Base-by-base conservation (phyloP, 805 yeast genomes). In the Saturnispora serradocipensis region DNA sequence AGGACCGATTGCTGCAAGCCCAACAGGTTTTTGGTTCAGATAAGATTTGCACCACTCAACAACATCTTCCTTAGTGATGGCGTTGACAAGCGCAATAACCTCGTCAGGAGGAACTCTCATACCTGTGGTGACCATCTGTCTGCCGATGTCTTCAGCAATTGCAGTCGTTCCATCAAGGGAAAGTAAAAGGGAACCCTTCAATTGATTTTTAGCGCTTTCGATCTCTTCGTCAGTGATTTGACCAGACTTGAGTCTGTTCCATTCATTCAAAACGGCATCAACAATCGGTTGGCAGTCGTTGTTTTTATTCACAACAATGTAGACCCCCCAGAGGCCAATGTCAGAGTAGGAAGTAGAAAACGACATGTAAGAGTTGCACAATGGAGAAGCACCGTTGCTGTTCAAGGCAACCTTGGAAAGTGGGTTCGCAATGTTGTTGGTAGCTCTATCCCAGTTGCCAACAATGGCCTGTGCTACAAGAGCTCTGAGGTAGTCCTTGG, bases 321-420 rank as follows among this genome's bases (percentile, higher is more conserved):
- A 93, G 60, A 91, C 84, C 35, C 99, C 99, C 97, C 97, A 91
- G 50, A 93, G 72, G 8, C 99, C 99, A 11, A 97, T 86, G 70
- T 93, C 99, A 10, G 97, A 90, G 69, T 93, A 93, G 1, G 96
- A 87, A 2, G 99, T 93, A 30, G 96, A 87, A 71, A 91, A 93
- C 5, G 97, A 88, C 96, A 89, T 86, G 72, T 84, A 93, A 7
- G 96, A 86, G 70, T 93, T 93, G 51, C 97, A 97, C 53, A 89
- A 71, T 3, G 88, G 86, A 25, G 28, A 7, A 16, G 77, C 72
- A 16, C 72, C 73, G 55, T 75, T 75, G 54, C 81, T 77, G 0
- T 64, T 76, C 59, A 74, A 73, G 34, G 84, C 81, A 8, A 42
- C 28, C 81, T 78, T 0, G 3, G 95, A 88, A 51, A 93, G 74